A percentile compares a stretch with the other conserved stretches of the same genome.
phyloP scores from a whole-genome alignment of 2,329 filamentous ascomycete species.

The Cadophora luteo-olivacea region DNA sequence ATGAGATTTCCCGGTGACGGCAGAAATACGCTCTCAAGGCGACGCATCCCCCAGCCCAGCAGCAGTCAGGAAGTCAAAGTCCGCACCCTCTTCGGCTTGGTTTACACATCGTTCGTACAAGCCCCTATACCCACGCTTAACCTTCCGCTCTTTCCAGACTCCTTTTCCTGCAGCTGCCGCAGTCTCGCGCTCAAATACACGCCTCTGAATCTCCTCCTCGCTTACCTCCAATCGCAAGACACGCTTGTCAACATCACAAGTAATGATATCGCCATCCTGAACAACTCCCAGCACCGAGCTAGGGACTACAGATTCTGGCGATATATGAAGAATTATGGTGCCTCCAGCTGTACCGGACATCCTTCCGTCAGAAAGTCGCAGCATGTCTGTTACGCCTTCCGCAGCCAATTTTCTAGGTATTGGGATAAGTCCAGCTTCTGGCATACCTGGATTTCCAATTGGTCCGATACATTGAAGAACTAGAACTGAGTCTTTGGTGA shows the following conservation, averaged over 20 bases:
- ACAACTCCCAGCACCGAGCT: conserved; percentile 56
- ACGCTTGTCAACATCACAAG: conserved; percentile 52
- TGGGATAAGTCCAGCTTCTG: conserved; percentile 57
- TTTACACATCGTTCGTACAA: conserved; percentile 66
- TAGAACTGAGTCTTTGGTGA: conserved; percentile 53
- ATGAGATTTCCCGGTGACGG: too few relatives aligned
- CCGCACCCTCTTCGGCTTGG: conserved; percentile 63
- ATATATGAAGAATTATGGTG: conserved; percentile 60
- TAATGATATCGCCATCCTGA: conserved; percentile 54
- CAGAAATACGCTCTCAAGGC: not conserved
- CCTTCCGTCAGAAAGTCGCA: conserved; percentile 58
- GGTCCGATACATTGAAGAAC: conserved; percentile 57
- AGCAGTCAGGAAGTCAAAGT: conserved; percentile 67
- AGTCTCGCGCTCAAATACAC: conserved; percentile 34
- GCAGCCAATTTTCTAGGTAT: conserved; percentile 55
- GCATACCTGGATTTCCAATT: conserved; percentile 59
- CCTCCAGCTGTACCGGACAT: conserved; percentile 63
- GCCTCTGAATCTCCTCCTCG: conserved; percentile 35
- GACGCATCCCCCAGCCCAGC: conserved; percentile 39
- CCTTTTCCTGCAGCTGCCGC: conserved; percentile 29
- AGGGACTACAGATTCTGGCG: conserved; percentile 55
- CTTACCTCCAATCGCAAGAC: conserved; percentile 47
- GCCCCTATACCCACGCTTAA: conserved; percentile 61
- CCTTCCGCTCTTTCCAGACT: conserved; percentile 48
- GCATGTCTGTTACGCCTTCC: conserved; percentile 58